phyloP scores from a whole-genome alignment of 2,329 filamentous ascomycete species.

The Bipolaris oryzae region DNA sequence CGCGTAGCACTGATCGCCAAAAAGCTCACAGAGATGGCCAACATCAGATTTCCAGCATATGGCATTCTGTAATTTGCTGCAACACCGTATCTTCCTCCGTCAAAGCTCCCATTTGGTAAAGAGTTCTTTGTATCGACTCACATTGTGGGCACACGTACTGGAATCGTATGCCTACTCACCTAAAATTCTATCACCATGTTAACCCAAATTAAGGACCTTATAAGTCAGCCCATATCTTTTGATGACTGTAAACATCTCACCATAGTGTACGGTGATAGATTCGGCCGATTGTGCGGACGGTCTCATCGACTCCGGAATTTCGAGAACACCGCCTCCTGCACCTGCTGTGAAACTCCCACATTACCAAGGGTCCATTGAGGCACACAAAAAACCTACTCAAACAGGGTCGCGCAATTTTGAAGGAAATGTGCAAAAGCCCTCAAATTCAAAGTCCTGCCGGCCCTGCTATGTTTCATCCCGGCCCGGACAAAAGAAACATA shows the following conservation, averaged over 20 bases:
- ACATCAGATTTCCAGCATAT: constrained; percentile 48
- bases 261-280: constrained; percentile 40
- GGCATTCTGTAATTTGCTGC: constrained; percentile 43
- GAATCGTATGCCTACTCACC: constrained; percentile 38
- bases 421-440: constrained; percentile 35
- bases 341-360: constrained; percentile 25
- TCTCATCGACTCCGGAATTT: constrained; percentile 49
- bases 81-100: constrained; percentile 17
- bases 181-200: constrained; percentile 43
- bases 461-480: constrained; percentile 49
- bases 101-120: constrained; percentile 19
- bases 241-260: constrained; percentile 11
- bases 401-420: constrained; percentile 35
- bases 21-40: constrained; percentile 39
- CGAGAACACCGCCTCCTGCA: constrained; percentile 40
- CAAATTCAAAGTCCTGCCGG: constrained; percentile 34
- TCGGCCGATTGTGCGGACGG: constrained; percentile 45
- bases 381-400: constrained; percentile 45
- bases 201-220: constrained; percentile 49
- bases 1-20: constrained; percentile 39
- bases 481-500: constrained; percentile 53
- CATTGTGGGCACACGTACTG: constrained; percentile 40
- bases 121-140: constrained; percentile 42
- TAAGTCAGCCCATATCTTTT: constrained; percentile 30
- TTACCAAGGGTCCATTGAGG: constrained; percentile 47